Evolutionary conservation across 495 filamentous ascomycete genomes (phyloP).

Genomic region (Tuber melanosporum): DNA sequence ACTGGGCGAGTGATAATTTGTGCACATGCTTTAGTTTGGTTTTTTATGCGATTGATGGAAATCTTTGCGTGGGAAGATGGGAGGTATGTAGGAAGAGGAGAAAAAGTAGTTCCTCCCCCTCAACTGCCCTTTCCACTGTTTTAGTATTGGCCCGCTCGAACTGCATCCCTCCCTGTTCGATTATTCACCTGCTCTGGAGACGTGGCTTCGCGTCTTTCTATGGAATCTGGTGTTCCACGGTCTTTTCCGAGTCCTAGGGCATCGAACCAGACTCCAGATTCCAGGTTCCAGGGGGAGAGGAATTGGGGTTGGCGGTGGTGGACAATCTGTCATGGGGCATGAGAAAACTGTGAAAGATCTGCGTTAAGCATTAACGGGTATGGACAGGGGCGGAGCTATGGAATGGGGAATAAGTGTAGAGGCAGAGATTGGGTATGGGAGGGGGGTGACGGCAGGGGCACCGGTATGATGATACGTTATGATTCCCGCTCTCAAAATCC

Average conservation of each 20-base stretch:
- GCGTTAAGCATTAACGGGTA: neutral
- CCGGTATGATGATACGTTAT: neutral
- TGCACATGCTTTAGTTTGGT: no score
- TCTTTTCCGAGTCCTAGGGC: neutral
- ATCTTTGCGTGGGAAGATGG: no score
- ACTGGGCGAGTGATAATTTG: no score
- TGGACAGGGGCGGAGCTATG: no score
- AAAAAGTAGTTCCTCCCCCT: no score
- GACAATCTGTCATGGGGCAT: neutral
- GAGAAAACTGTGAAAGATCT: neutral
- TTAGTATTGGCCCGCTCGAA: neutral
- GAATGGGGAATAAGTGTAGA: neutral
- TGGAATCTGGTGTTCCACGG: neutral
- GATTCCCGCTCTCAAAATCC: neutral
- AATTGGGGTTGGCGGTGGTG: neutral
- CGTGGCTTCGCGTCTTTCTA: neutral
- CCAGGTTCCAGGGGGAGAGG: neutral
- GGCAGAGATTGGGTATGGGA: neutral
- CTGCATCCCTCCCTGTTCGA: neutral
- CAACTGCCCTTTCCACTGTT: neutral
- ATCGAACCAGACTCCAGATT: no score
- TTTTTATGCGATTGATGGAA: no score
- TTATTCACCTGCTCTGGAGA: neutral
- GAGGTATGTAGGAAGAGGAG: no score
- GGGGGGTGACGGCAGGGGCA: neutral